Base-by-base conservation (phyloP, 495 filamentous ascomycete genomes). In the Penicillium simplicissimum region DNA sequence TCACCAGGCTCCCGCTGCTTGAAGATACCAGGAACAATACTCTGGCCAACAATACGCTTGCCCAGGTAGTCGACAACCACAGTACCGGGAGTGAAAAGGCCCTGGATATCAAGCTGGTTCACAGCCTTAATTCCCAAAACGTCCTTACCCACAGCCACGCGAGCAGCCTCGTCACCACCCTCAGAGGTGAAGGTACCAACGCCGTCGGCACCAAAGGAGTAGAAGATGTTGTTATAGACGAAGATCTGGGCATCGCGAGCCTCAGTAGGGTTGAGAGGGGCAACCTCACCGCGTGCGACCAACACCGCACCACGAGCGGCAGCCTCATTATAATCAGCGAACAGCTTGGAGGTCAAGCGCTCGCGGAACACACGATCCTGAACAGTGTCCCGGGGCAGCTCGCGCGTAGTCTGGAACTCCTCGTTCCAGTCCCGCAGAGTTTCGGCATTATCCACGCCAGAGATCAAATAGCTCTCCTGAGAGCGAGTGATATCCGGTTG, bases 141-240 rank as follows among this genome's bases (percentile, higher is more conserved):
- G 71, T 99, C 96, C 79, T 98, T 99, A 42, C 94, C 95, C 11
- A 96, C 96, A 34, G 96, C 96, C 48, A 98, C 93, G 40, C 95
- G 85, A 11, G 96, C 96, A 45, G 96, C 96, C 75, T 99, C 96
- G 70, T 99, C 94, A 17, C 96, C 96, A 60, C 96, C 96, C 79
- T 98, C 95, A 28, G 86, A 90, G 31, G 91, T 91, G 78, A 99
- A 99, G 35, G 96, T 99, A 35, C 94, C 93, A 54, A 98, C 95
- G 43, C 96, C 96, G 72, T 99, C 96, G 43, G 94, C 95, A 63
- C 96, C 96, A 68, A 96, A 97, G 3, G 95, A 98, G 81, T 94
- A 98, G 81, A 99, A 99, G 59, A 99, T 90, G 76, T 98, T 98
- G 80, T 98, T 98, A 78, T 97, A 98, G 15, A 99, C 93, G 71